These are phyloP conservation scores for Colletotrichum cuscutae DNA, from an alignment of 2,329 filamentous ascomycete genomes.

Conservation along the genomic window DNA sequence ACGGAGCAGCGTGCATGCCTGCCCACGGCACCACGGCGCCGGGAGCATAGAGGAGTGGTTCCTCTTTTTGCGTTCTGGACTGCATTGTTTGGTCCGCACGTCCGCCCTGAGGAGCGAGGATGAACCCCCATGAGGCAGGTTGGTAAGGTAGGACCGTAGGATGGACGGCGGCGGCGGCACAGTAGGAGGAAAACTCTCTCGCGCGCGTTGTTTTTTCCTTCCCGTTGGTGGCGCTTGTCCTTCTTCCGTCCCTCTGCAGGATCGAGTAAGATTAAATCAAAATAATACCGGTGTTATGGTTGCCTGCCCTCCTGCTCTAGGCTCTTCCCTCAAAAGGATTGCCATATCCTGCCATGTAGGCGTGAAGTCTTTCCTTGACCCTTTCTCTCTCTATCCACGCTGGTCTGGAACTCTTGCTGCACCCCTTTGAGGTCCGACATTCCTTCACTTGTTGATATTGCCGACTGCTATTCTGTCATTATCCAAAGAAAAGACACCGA, in stretches of 20 bases:
- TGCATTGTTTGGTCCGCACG: conserved; percentile 1
- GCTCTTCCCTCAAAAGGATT: neutral
- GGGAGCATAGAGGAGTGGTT: neutral
- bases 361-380: neutral
- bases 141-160: neutral
- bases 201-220: neutral
- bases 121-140: neutral
- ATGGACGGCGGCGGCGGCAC: no score
- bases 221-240: conserved; percentile 4
- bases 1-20: conserved; percentile 22
- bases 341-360: neutral
- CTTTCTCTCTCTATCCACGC: conserved; percentile 13
- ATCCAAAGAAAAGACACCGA: neutral
- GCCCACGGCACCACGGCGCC: conserved; percentile 12
- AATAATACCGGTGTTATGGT: neutral
- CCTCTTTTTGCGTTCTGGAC: neutral
- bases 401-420: conserved; percentile 15
- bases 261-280: conserved; percentile 4
- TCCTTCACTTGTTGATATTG: conserved; percentile 9
- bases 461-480: conserved; percentile 18
- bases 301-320: neutral
- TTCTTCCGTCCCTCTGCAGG: conserved; percentile 8
- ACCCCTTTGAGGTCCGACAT: conserved; percentile 15
- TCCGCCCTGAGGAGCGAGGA: conserved; percentile 14
- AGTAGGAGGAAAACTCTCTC: neutral